Evolutionary conservation across 306 rosid genomes (phyloP).

Genomic region (Luffa aegyptiaca): DNA sequence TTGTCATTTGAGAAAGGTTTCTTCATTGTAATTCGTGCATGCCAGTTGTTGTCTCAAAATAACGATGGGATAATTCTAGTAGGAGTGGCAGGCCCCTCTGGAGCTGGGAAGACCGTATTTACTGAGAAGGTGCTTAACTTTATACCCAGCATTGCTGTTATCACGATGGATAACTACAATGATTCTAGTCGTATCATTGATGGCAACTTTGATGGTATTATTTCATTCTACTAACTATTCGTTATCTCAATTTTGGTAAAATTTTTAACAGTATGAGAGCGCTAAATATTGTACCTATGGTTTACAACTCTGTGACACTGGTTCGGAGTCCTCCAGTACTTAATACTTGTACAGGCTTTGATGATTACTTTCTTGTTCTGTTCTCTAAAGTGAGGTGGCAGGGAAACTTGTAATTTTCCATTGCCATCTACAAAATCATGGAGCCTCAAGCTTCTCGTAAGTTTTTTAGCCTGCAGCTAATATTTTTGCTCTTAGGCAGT

Average conservation of each 20-base stretch:
- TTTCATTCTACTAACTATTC: constrained; percentile 3
- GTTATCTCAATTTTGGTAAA: background rate
- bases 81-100: constrained; percentile 98
- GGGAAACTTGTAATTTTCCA: constrained; percentile 9
- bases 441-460: background rate
- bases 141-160: constrained; percentile 92
- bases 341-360: background rate
- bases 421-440: constrained; percentile 9
- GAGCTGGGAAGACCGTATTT: constrained; percentile 96
- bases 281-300: background rate
- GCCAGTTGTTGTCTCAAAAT: constrained; percentile 87
- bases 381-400: background rate
- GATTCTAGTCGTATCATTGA: constrained; percentile 89
- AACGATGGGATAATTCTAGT: constrained; percentile 76
- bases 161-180: constrained; percentile 92
- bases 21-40: constrained; percentile 88
- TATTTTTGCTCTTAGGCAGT: background rate
- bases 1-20: constrained; percentile 95
- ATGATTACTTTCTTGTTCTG: constrained; percentile 4
- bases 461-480: background rate
- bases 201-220: constrained; percentile 87
- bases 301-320: background rate
- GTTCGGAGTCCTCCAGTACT: background rate
- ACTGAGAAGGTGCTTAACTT: constrained; percentile 82
- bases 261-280: background rate